Conservation (phyloP, 345 rosid genomes). For the Erucastrum elatum region DNA sequence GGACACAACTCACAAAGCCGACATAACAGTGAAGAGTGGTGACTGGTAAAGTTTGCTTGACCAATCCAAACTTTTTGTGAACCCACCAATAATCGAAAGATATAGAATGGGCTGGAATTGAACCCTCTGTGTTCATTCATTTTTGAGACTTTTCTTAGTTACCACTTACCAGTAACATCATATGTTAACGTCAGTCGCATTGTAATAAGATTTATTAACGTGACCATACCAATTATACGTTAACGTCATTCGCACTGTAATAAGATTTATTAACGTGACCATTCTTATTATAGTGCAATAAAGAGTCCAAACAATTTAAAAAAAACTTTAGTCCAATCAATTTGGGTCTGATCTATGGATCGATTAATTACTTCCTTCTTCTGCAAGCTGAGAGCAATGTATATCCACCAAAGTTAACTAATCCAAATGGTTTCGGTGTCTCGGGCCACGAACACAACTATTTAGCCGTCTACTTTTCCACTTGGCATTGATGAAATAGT, state of each 20-base stretch:
- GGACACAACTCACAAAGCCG: background rate
- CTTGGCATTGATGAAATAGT: background rate
- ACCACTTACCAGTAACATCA: conserved; percentile 35
- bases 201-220: conserved; percentile 28
- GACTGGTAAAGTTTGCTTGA: background rate
- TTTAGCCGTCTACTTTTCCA: background rate
- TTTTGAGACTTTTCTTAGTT: background rate
- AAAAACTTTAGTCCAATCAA: background rate
- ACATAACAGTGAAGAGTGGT: conserved; percentile 12
- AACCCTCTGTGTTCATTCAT: background rate
- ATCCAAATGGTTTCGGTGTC: background rate
- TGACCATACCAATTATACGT: conserved; percentile 26
- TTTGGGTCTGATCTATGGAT: conserved; percentile 10
- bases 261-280: conserved; percentile 33
- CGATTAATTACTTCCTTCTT: conserved; percentile 22
- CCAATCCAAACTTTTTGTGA: conserved; percentile 18
- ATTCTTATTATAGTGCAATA: conserved; percentile 7
- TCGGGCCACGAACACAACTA: background rate
- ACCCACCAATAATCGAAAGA: conserved; percentile 3
- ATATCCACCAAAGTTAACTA: background rate
- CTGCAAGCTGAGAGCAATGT: conserved; percentile 27
- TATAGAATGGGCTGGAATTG: conserved; percentile 6
- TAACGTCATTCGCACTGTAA: conserved; percentile 28
- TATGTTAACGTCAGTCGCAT: conserved; percentile 33
- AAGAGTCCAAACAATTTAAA: background rate